A percentile compares a stretch with the other conserved stretches of the same genome.
These are phyloP conservation scores for Jackrogersella minutella DNA, from an alignment of 495 filamentous ascomycete genomes.

Conservation along the genomic window DNA sequence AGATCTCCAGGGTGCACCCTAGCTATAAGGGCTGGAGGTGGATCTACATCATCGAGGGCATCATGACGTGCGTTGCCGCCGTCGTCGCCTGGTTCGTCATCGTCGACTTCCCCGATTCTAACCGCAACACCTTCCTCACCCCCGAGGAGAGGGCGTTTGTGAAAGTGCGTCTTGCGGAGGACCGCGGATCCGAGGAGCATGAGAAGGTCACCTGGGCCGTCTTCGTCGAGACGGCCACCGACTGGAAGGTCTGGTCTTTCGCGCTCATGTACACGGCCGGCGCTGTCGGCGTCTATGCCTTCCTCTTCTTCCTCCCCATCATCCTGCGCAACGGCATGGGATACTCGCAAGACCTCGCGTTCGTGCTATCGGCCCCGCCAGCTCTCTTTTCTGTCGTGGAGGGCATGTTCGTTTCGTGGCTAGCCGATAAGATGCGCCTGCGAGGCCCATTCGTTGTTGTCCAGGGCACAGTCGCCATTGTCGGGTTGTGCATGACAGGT, in stretches of 20 bases:
- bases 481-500: constrained; percentile 63
- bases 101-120: constrained; percentile 66
- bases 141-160: constrained; percentile 58
- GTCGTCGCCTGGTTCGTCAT: constrained; percentile 56
- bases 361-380: constrained; percentile 70
- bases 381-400: constrained; percentile 72
- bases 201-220: constrained; percentile 48
- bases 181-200: constrained; percentile 58
- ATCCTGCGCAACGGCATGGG: constrained; percentile 60
- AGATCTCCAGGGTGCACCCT: constrained; percentile 65
- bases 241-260: constrained; percentile 54
- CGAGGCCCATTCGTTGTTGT: constrained; percentile 63
- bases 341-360: constrained; percentile 50
- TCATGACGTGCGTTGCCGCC: constrained; percentile 50
- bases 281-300: constrained; percentile 57
- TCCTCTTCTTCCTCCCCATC: constrained; percentile 61
- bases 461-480: constrained; percentile 58
- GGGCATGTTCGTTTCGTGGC: constrained; percentile 53
- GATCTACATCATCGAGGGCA: constrained; percentile 64
- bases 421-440: constrained; percentile 62
- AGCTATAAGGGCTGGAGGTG: constrained; percentile 66
- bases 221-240: constrained; percentile 42
- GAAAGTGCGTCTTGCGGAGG: constrained; percentile 62
- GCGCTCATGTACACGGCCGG: constrained; percentile 57
- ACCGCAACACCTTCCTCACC: constrained; percentile 56